Conservation (phyloP, 257 asterid species). For the Nicotiana paniculata region DNA sequence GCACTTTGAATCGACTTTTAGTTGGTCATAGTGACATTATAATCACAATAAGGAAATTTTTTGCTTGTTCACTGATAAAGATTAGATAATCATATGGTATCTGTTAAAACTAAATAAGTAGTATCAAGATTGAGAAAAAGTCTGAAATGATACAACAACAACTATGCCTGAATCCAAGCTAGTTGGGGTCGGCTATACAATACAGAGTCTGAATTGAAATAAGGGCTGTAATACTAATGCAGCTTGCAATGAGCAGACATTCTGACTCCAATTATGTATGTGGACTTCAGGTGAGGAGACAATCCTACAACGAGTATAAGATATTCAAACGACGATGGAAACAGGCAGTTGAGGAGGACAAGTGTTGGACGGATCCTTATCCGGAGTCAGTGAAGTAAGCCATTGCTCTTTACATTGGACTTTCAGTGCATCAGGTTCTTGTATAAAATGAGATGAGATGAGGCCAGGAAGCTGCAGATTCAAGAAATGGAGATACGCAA, state of each 20-base stretch:
- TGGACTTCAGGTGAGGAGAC: slow-evolving; percentile 57
- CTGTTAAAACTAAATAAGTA: neutral
- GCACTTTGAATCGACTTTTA: neutral
- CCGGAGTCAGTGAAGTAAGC: slow-evolving; percentile 21
- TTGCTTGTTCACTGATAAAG: neutral
- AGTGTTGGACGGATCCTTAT: slow-evolving; percentile 55
- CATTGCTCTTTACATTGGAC: neutral
- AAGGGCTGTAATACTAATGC: neutral
- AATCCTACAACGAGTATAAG: slow-evolving; percentile 67
- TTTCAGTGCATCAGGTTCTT: neutral
- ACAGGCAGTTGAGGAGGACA: slow-evolving; percentile 43
- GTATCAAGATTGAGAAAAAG: neutral
- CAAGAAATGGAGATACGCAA: neutral
- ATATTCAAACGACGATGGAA: slow-evolving; percentile 62
- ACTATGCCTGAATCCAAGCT: neutral
- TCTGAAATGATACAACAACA: neutral
- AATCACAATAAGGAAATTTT: neutral
- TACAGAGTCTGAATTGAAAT: neutral
- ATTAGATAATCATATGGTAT: neutral
- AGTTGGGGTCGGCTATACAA: neutral
- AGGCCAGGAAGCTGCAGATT: neutral
- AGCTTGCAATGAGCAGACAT: neutral
- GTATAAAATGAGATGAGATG: neutral
- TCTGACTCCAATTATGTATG: neutral
- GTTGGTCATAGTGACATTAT: neutral